Percentiles rank a stretch among this genome's conserved stretches.
Conservation (phyloP, 1,284 basidiomycete species). For the Puccinia horiana region DNA sequence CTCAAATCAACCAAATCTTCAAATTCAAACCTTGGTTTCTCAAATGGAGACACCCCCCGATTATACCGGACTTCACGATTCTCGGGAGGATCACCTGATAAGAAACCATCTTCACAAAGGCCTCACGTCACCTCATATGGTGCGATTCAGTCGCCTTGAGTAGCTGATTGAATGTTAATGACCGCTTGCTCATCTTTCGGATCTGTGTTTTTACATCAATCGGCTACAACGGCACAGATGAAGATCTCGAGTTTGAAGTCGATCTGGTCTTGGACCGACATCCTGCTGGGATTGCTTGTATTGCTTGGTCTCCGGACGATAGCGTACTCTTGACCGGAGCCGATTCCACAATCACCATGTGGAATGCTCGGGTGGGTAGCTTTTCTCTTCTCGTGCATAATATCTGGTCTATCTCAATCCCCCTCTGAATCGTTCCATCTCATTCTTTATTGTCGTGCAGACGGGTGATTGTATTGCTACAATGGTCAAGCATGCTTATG, state of each 20-base stretch:
- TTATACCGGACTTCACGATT: background rate
- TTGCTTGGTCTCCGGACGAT: conserved; percentile 89
- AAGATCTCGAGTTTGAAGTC: conserved; percentile 59
- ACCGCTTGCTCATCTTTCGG: background rate
- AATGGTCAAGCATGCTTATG: conserved; percentile 74
- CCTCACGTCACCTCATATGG: background rate
- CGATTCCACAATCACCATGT: conserved; percentile 77
- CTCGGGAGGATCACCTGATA: background rate
- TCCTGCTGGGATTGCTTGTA: conserved; percentile 71
- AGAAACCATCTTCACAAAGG: background rate
- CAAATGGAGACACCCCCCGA: conserved; percentile 1
- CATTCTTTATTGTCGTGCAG: conserved; percentile 60
- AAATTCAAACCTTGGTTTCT: background rate
- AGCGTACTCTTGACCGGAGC: conserved; percentile 75
- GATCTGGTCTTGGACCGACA: conserved; percentile 73
- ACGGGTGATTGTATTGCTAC: conserved; percentile 69
- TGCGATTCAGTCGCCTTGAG: background rate
- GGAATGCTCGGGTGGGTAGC: conserved; percentile 74
- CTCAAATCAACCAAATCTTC: conserved; percentile 67
- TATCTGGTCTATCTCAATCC: background rate
- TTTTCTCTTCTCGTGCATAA: background rate
- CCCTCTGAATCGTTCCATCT: conserved; percentile 1
- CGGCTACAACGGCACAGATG: background rate
- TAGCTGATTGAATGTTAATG: background rate
- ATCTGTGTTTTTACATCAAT: background rate